Evolutionary conservation across 768 basidiomycete species (phyloP), one percentile per base, ranked within the genome.

Genomic region (Leccinum obscurum): DNA sequence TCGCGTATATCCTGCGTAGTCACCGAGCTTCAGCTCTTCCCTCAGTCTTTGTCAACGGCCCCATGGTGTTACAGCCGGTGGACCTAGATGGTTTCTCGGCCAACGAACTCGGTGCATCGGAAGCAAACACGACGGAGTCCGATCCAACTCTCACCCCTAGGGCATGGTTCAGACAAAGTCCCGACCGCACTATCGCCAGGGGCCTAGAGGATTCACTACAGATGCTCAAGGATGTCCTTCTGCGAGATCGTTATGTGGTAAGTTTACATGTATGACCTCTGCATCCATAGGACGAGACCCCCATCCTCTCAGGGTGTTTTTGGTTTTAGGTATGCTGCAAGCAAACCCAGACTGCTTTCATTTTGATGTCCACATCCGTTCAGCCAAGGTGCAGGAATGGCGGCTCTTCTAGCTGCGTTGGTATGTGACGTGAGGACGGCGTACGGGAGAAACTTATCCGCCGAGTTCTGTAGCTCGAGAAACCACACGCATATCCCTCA

Each of bases 321-420:
- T 67, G 91, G 91, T 6, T 92, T 92, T 70, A 92, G 90, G 88
- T 86, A 30, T 30, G 73, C 59, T 60, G 13, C 53, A 35, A 11
- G 39, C 20, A 11, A 26, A 15, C 37, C 0, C 10, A 35, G 13
- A 8, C 1, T 44, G 9, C 32, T 57, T 15, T 62, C 39, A 24
- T 49, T 14, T 32, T 55, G 34, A 67, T 58, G 39, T 49, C 37
- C 60, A 34, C 39, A 32, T 57, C 30, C 34, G 54, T 62, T 52
- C 50, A 90, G 89, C 62, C 92, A 94, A 75, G 92, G 92, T 15
- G 92, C 89, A 15, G 85, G 83, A 4, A 80, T 92, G 74, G 92
- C 89, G 34, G 87, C 83, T 9, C 67, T 92, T 37, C 77, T 92
- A 24, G 75, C 87, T 30, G 87, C 89, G 24, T 71, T 92, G 70